Evolutionary conservation across 2,329 filamentous ascomycete species (phyloP).

Genomic region (Aspergillus terreus): DNA sequence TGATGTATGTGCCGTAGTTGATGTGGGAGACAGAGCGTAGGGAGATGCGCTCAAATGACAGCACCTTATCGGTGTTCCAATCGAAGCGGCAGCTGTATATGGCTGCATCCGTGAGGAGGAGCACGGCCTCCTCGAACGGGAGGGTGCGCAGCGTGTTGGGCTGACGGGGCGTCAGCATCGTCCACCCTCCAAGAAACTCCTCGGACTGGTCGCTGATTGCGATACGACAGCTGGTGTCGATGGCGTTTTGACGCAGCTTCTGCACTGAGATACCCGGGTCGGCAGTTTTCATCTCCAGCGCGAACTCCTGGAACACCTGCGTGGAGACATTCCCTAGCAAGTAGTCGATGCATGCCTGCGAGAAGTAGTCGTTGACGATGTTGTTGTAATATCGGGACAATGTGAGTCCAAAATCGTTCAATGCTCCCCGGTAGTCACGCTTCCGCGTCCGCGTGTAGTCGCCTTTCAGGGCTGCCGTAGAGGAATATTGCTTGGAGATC

Average conservation of each 20-base stretch:
- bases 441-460: constrained; percentile 92
- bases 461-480: constrained; percentile 91
- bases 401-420: constrained; percentile 88
- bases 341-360: constrained; percentile 92
- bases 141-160: constrained; percentile 66
- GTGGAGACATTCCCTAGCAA: constrained; percentile 83
- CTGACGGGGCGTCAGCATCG: constrained; percentile 70
- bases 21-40: constrained; percentile 70
- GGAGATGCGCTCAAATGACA: constrained; percentile 82
- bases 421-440: constrained; percentile 81
- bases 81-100: constrained; percentile 89
- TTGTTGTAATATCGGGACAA: constrained; percentile 73
- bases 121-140: constrained; percentile 82
- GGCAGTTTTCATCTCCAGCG: constrained; percentile 85
- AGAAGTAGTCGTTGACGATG: constrained; percentile 96
- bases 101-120: constrained; percentile 79
- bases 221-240: constrained; percentile 82
- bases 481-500: constrained; percentile 92
- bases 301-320: constrained; percentile 88
- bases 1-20: constrained; percentile 82
- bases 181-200: constrained; percentile 86
- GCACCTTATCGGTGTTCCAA: constrained; percentile 92
- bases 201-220: constrained; percentile 80
- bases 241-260: constrained; percentile 80
- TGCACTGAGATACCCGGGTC: constrained; percentile 86